Evolutionary conservation across 1,284 basidiomycete species (phyloP).

Genomic region (Athelia sp.): DNA sequence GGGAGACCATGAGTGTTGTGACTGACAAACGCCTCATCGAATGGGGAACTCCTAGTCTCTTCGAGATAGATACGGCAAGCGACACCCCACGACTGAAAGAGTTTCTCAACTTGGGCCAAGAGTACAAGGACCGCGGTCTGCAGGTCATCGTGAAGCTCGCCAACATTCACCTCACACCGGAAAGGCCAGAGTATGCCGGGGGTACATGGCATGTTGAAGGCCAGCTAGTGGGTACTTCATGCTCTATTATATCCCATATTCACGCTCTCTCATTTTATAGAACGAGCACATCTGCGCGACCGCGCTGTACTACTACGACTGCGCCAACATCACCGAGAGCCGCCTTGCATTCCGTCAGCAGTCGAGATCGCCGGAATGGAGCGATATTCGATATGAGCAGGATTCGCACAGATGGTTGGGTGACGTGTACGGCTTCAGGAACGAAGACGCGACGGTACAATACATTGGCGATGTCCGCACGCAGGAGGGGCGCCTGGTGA

Average conservation of each 20-base stretch:
- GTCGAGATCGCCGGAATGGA: slow-evolving; percentile 13
- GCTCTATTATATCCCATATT: no score
- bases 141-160: slow-evolving; percentile 27
- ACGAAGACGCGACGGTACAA: slow-evolving; percentile 30
- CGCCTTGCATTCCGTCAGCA: slow-evolving; percentile 24
- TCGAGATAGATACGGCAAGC: no score
- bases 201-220: slow-evolving; percentile 32
- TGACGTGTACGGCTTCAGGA: slow-evolving; percentile 21
- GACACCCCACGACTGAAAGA: no score
- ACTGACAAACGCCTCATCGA: no score
- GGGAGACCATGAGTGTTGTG: no score
- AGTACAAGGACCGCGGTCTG: slow-evolving; percentile 27
- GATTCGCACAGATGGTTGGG: slow-evolving; percentile 23
- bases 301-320: slow-evolving; percentile 8
- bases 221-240: no score
- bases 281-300: slow-evolving; percentile 36
- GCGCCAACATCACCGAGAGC: slow-evolving; percentile 26
- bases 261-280: no score
- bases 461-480: background rate
- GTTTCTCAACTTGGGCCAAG: slow-evolving; percentile 30
- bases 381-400: slow-evolving; percentile 15
- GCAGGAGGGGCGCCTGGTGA: slow-evolving; percentile 14
- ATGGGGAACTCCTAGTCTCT: no score
- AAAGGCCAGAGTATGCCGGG: slow-evolving; percentile 19
- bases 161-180: slow-evolving; percentile 22